These are phyloP conservation scores for Yarrowia osloensis DNA, from an alignment of 805 yeast species.

Conservation along the genomic window DNA sequence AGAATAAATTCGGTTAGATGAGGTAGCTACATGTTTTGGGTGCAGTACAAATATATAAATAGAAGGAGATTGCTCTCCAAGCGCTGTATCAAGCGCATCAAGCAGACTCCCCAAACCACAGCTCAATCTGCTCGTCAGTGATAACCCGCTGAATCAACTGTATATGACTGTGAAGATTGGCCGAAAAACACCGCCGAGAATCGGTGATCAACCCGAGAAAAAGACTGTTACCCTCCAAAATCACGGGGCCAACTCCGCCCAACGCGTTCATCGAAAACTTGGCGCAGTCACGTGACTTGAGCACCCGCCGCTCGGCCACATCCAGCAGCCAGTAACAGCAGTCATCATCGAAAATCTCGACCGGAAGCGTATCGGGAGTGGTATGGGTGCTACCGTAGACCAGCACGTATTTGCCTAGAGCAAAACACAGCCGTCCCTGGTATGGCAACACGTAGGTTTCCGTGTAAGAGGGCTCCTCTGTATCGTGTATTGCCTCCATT, in stretches of 20 bases:
- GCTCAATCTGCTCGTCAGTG: neutral
- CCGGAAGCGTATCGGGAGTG: neutral
- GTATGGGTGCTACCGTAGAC: neutral
- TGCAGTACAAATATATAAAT: neutral
- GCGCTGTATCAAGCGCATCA: no score
- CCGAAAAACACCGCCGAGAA: neutral
- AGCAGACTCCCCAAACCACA: conserved; percentile 21
- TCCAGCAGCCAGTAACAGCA: conserved; percentile 20
- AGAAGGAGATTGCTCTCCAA: no score
- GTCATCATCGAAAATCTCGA: neutral
- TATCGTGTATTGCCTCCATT: neutral
- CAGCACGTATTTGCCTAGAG: neutral
- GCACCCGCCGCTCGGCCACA: neutral
- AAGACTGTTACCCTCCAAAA: neutral
- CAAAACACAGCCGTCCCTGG: conserved; percentile 3
- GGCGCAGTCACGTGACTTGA: conserved; percentile 9
- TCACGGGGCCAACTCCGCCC: neutral
- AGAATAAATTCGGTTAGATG: no score
- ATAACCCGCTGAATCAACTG: neutral
- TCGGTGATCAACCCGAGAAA: conserved; percentile 3
- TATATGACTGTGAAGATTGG: conserved; percentile 4
- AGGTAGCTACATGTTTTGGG: no score
- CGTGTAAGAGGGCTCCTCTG: neutral
- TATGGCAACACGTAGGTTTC: neutral
- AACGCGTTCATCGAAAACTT: neutral